A percentile compares a stretch with the other conserved stretches of the same genome.
These are phyloP conservation scores for Penium margaritaceum DNA, from an alignment of 139 green algal genomes.

Conservation along the genomic window DNA sequence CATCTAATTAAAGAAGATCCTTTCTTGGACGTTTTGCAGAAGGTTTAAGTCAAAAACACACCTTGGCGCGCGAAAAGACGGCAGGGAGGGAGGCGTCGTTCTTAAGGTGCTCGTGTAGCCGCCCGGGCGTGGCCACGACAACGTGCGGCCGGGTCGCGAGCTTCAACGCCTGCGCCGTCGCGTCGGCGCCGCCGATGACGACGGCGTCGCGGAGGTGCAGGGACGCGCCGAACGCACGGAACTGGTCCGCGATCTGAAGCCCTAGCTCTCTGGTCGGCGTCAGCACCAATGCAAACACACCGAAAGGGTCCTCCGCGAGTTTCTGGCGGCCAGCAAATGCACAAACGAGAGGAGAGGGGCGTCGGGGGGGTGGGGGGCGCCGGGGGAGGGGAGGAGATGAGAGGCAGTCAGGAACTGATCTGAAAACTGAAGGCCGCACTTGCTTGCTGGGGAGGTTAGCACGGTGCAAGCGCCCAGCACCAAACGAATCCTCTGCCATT, in stretches of 20 bases:
- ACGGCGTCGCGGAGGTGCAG: constrained; percentile 58
- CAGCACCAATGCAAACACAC: constrained; percentile 81
- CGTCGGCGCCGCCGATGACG: constrained; percentile 83
- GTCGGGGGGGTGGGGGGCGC: too few relatives aligned
- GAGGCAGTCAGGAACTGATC: too few relatives aligned
- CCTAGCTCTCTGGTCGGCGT: constrained; percentile 90
- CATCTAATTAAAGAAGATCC: too few relatives aligned
- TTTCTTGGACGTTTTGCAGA: too few relatives aligned
- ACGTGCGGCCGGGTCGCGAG: constrained; percentile 76
- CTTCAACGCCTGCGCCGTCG: constrained; percentile 64
- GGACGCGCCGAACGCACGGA: constrained; percentile 69
- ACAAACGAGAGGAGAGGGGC: too few relatives aligned
- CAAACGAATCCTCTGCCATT: too few relatives aligned
- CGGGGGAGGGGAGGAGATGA: too few relatives aligned
- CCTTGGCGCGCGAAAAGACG: constrained; percentile 17
- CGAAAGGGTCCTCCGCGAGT: constrained; percentile 79
- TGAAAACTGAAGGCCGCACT: too few relatives aligned
- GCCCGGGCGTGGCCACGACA: constrained; percentile 83
- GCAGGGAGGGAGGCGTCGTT: constrained; percentile 17
- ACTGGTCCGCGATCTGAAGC: constrained; percentile 87
- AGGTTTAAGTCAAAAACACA: neutral
- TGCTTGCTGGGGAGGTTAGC: too few relatives aligned
- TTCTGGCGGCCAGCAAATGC: too few relatives aligned
- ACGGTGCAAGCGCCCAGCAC: too few relatives aligned
- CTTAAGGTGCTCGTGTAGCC: constrained; percentile 53